Evolutionary conservation across 306 rosid genomes (phyloP).

Genomic region (Prunus padus): DNA sequence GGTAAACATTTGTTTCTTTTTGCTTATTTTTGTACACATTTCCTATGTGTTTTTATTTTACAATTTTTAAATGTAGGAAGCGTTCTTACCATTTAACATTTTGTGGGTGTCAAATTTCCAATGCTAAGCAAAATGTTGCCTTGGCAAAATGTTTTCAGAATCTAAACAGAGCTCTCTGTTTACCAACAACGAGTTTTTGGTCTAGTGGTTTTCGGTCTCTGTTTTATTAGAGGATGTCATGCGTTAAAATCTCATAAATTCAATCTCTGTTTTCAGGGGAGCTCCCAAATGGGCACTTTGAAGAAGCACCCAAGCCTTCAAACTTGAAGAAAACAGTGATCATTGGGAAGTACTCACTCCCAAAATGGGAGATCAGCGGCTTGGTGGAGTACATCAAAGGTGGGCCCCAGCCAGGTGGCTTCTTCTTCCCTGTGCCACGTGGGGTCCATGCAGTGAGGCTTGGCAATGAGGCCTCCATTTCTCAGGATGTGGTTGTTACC

Average conservation of each 20-base stretch:
- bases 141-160: not conserved
- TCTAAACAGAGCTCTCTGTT: not conserved
- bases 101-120: not conserved
- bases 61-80: not conserved
- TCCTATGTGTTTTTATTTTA: not conserved
- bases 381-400: conserved; percentile 50
- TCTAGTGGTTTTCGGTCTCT: not conserved
- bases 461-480: conserved; percentile 54
- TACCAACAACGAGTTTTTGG: not conserved
- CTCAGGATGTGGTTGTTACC: conserved; percentile 35
- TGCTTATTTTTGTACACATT: not conserved
- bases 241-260: not conserved
- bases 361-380: conserved; percentile 58
- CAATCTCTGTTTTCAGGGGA: conserved; percentile 18
- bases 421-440: conserved; percentile 39
- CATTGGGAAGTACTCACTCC: conserved; percentile 47
- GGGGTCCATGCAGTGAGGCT: conserved; percentile 53
- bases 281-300: conserved; percentile 56
- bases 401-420: conserved; percentile 62
- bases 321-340: conserved; percentile 49
- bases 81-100: not conserved
- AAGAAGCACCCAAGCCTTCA: conserved; percentile 34
- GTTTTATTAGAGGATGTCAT: no score
- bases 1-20: conserved; percentile 18
- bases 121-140: no score